Percentiles rank a stretch among this genome's conserved stretches.
Conservation (phyloP, 192 early-diverging fungal species). For the Backusella tuberculispora region DNA sequence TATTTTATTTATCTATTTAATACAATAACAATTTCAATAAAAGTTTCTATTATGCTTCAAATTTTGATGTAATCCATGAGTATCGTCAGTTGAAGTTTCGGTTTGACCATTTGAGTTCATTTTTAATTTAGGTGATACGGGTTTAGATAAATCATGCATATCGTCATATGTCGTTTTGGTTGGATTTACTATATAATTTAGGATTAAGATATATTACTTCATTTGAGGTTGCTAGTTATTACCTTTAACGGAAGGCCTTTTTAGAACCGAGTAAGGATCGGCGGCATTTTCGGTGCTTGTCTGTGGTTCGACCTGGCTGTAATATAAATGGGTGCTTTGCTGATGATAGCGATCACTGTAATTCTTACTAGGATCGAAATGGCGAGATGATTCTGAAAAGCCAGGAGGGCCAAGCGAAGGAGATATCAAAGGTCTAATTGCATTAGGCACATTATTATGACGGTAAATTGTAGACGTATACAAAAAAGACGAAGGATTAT, state of each 20-base stretch:
- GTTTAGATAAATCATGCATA: slow-evolving; percentile 6
- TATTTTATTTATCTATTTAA: not conserved
- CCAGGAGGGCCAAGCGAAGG: not conserved
- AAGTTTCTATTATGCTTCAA: not conserved
- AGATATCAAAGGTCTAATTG: not conserved
- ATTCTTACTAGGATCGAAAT: not conserved
- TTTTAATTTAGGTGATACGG: slow-evolving; percentile 4
- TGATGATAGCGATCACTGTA: too few relatives aligned
- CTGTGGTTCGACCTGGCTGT: too few relatives aligned
- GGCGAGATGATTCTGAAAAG: not conserved
- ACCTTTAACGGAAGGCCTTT: not conserved
- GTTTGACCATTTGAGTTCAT: slow-evolving; percentile 6
- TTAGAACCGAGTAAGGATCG: slow-evolving; percentile 6
- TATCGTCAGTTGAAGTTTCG: not conserved
- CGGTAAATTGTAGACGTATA: slow-evolving; percentile 36
- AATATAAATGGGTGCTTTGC: too few relatives aligned
- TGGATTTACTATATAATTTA: not conserved
- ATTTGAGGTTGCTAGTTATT: not conserved
- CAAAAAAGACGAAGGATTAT: slow-evolving; percentile 69
- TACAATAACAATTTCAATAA: not conserved
- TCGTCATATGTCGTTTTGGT: slow-evolving; percentile 10
- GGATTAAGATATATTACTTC: slow-evolving; percentile 9
- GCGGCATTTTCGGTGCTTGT: not conserved
- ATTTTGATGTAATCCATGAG: not conserved
- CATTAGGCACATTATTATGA: not conserved